Conservation (phyloP, 2,329 filamentous ascomycete species). For the Fusarium luffae region DNA sequence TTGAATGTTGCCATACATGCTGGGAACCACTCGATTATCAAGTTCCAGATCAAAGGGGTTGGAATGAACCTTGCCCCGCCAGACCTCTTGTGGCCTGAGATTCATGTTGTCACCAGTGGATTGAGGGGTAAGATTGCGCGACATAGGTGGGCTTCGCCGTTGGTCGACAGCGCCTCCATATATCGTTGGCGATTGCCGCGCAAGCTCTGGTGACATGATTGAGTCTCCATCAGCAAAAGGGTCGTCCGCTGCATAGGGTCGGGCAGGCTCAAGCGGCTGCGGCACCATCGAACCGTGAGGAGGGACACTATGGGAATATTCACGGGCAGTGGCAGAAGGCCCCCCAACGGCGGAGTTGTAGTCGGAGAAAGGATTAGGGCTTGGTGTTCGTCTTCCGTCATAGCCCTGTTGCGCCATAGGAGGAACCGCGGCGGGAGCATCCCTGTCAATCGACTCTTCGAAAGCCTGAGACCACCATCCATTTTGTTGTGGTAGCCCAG, state of each 20-base stretch:
- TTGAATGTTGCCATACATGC: constrained; percentile 29
- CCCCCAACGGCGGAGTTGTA: constrained; percentile 54
- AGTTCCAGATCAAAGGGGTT: constrained; percentile 74
- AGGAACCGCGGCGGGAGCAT: constrained; percentile 48
- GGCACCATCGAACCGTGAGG: constrained; percentile 54
- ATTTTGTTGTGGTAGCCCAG: constrained; percentile 27
- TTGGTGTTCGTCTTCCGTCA: constrained; percentile 22
- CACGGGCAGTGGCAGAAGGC: constrained; percentile 42
- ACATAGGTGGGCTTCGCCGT: constrained; percentile 60
- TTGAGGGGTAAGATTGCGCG: constrained; percentile 44
- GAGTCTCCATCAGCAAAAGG: constrained; percentile 64
- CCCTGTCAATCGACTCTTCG: constrained; percentile 54
- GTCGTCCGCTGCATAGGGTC: constrained; percentile 41
- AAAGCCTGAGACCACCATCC: constrained; percentile 60
- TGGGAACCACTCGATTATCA: constrained; percentile 40
- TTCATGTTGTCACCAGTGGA: constrained; percentile 48
- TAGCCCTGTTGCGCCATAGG: constrained; percentile 32
- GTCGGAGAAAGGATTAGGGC: constrained; percentile 54
- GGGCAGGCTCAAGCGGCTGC: constrained; percentile 49
- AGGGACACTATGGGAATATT: constrained; percentile 51
- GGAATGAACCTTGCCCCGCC: constrained; percentile 68
- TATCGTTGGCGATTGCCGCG: constrained; percentile 51
- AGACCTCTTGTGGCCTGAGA: constrained; percentile 51
- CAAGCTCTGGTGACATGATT: constrained; percentile 44
- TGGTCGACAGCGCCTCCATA: constrained; percentile 62